These are phyloP conservation scores for Alternaria longipes DNA, from an alignment of 2,329 filamentous ascomycete genomes.

Conservation along the genomic window DNA sequence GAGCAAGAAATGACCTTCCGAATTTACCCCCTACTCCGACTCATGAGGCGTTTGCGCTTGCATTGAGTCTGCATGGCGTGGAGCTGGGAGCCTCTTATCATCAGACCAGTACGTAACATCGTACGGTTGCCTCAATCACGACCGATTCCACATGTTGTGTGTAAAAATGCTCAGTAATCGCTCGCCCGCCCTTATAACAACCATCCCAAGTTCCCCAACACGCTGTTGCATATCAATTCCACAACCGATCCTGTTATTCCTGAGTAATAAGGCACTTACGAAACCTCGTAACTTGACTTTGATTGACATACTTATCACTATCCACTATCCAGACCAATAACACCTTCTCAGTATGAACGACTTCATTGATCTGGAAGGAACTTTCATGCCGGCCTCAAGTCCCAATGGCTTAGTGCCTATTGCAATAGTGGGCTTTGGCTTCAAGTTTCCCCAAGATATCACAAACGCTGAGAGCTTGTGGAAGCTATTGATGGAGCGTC, in stretches of 20 bases:
- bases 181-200: not conserved
- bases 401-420: constrained; percentile 10
- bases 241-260: not conserved
- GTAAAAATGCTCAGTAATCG: not conserved
- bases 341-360: not conserved
- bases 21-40: not conserved
- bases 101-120: not conserved
- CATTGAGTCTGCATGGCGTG: not conserved
- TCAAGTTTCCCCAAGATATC: constrained; percentile 34
- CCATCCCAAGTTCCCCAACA: not conserved
- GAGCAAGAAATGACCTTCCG: not conserved
- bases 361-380: not conserved
- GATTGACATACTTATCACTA: not conserved
- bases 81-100: not conserved
- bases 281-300: not conserved
- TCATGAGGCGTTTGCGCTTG: not conserved
- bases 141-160: not conserved
- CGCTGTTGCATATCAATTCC: not conserved
- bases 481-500: constrained; percentile 29
- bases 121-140: not conserved
- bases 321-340: not conserved
- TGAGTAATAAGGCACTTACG: not conserved
- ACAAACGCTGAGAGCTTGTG: constrained; percentile 27
- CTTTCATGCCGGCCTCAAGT: not conserved
- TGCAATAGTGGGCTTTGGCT: constrained; percentile 51